phyloP scores from a whole-genome alignment of 2,329 filamentous ascomycete genomes.

The Diaporthe vaccinii region DNA sequence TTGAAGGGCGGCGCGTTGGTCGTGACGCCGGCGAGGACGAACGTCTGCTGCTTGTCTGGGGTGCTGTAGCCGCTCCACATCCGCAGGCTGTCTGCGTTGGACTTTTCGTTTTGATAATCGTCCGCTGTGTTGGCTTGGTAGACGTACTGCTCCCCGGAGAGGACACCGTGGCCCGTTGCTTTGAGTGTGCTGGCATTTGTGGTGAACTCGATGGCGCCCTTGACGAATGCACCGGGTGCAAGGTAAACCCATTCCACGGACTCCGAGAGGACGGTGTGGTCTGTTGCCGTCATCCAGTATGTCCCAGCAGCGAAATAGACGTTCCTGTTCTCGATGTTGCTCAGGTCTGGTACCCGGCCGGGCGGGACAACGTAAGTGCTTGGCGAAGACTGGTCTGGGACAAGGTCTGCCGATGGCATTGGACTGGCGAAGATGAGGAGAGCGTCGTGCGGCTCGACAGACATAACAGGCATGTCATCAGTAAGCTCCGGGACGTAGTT shows the following conservation, averaged over 20 bases:
- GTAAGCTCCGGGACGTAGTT: conserved; percentile 44
- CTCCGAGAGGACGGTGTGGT: conserved; percentile 29
- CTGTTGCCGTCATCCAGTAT: conserved; percentile 47
- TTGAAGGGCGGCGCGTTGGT: conserved; percentile 54
- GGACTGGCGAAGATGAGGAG: conserved; percentile 52
- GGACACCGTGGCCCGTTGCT: conserved; percentile 52
- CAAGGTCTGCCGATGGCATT: conserved; percentile 41
- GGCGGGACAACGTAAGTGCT: conserved; percentile 43
- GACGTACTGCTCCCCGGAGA: conserved; percentile 55
- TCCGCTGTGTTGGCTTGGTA: conserved; percentile 52
- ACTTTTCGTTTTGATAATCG: conserved; percentile 48
- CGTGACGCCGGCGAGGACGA: conserved; percentile 48
- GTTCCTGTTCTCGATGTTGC: conserved; percentile 40
- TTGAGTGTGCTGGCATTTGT: conserved; percentile 44
- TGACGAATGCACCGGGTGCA: conserved; percentile 53
- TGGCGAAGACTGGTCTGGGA: conserved; percentile 41
- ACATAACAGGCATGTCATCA: conserved; percentile 43
- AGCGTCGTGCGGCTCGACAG: conserved; percentile 48
- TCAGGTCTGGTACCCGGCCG: conserved; percentile 45
- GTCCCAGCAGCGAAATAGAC: conserved; percentile 50
- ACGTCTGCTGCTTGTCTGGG: conserved; percentile 44
- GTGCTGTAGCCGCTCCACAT: conserved; percentile 50
- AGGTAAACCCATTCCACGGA: conserved; percentile 47
- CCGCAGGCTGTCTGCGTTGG: conserved; percentile 47
- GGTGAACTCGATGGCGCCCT: conserved; percentile 53